Conservation (phyloP, 208 protist species). For the Acanthamoeba royreba region DNA sequence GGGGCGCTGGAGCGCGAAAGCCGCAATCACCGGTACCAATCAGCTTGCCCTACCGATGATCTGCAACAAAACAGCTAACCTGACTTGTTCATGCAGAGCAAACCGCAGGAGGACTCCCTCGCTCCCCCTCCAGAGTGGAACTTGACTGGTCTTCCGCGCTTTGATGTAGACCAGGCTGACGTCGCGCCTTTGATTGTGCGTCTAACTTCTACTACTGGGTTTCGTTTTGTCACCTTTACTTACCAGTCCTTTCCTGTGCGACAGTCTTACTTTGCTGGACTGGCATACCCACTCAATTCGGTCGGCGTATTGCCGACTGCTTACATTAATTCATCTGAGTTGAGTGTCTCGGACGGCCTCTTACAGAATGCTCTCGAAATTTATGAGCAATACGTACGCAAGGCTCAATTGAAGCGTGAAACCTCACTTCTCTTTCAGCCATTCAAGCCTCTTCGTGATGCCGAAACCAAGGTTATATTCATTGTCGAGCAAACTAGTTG, state of each 20-base stretch:
- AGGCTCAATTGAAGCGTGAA: background rate
- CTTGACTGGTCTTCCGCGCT: background rate
- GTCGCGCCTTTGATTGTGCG: constrained; percentile 70
- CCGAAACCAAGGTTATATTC: background rate
- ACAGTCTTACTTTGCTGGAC: constrained; percentile 51
- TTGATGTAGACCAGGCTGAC: constrained; percentile 73
- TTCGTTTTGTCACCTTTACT: background rate
- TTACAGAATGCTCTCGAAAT: constrained; percentile 67
- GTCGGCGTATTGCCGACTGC: constrained; percentile 63
- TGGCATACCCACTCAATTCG: constrained; percentile 67
- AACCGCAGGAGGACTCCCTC: background rate
- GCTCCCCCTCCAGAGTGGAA: constrained; percentile 53
- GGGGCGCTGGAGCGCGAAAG: constrained; percentile 48
- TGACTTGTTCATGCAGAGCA: background rate
- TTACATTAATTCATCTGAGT: background rate
- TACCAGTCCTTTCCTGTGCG: background rate
- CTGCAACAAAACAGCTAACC: too few species aligned
- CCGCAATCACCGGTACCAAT: background rate
- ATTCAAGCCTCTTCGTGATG: background rate
- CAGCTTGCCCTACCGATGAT: too few species aligned
- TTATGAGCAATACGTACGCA: constrained; percentile 50
- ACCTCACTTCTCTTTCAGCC: constrained; percentile 51
- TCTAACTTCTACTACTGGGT: background rate
- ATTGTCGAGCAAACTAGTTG: background rate
- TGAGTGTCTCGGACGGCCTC: background rate